Conservation (phyloP, 2,329 filamentous ascomycete genomes). For the Aspergillus fumigatus region DNA sequence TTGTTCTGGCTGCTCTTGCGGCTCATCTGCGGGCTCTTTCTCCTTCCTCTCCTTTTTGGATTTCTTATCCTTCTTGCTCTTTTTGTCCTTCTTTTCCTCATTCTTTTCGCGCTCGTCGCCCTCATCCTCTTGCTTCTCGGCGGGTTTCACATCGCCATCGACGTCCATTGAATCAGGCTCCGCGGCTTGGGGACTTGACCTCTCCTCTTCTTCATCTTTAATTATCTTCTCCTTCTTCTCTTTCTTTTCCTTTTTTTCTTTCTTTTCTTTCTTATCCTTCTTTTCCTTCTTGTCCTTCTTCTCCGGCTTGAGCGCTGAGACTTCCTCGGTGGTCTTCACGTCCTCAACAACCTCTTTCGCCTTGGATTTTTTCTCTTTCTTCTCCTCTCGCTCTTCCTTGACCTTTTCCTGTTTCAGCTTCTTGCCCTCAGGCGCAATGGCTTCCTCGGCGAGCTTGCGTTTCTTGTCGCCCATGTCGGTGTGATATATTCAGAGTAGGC, state of each 20-base stretch:
- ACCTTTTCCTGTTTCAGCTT: slow-evolving; percentile 30
- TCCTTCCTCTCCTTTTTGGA: slow-evolving; percentile 26
- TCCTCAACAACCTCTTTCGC: slow-evolving; percentile 9
- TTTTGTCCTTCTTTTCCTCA: slow-evolving; percentile 12
- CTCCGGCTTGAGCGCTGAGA: slow-evolving; percentile 8
- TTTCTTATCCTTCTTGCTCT: slow-evolving; percentile 18
- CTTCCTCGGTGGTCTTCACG: slow-evolving; percentile 4
- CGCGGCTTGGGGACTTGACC: background rate
- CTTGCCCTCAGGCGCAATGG: slow-evolving; percentile 26
- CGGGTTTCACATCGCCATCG: slow-evolving; percentile 9
- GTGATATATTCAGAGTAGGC: background rate
- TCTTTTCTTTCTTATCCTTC: slow-evolving; percentile 5
- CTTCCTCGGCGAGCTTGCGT: slow-evolving; percentile 34
- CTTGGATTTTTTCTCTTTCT: slow-evolving; percentile 16
- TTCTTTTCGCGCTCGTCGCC: slow-evolving; percentile 17
- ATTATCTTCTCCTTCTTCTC: slow-evolving; percentile 14
- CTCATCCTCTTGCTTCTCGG: slow-evolving; percentile 16
- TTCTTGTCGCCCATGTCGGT: slow-evolving; percentile 34
- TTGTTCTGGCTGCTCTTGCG: slow-evolving; percentile 15
- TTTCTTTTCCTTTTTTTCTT: slow-evolving; percentile 16
- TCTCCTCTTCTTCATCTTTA: slow-evolving; percentile 1
- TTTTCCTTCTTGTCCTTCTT: slow-evolving; percentile 8
- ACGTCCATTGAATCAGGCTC: slow-evolving; percentile 4
- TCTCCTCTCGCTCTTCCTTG: slow-evolving; percentile 22
- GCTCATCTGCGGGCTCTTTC: slow-evolving; percentile 28